Conservation (phyloP, 106 monocot genomes). For the Allium cepa region DNA sequence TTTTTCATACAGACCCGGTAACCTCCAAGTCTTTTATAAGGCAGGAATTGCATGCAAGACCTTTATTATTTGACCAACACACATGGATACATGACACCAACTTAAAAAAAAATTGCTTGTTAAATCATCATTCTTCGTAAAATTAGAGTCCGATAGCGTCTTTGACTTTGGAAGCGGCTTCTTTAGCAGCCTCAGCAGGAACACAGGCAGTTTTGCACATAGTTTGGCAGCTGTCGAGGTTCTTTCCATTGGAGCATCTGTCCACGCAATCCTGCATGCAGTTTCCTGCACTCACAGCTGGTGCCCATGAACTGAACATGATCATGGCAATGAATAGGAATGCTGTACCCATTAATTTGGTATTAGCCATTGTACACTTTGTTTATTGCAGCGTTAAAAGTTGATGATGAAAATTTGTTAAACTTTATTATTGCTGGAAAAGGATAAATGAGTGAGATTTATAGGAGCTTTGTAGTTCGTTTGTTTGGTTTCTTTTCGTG, state of each 20-base stretch:
- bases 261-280: slow-evolving; percentile 3
- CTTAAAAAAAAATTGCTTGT: too few relatives aligned
- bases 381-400: not conserved
- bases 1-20: too few relatives aligned
- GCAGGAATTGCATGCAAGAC: too few relatives aligned
- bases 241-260: slow-evolving; percentile 9
- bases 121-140: not conserved
- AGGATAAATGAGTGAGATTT: not conserved
- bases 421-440: not conserved
- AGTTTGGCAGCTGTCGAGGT: not conserved
- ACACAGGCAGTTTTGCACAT: slow-evolving; percentile 8
- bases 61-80: too few relatives aligned
- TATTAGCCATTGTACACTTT: not conserved
- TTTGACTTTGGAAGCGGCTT: not conserved
- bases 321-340: not conserved
- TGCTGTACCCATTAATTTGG: not conserved
- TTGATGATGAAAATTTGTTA: not conserved
- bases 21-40: too few relatives aligned
- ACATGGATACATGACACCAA: too few relatives aligned
- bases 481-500: not conserved
- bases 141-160: not conserved
- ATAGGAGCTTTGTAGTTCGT: not conserved
- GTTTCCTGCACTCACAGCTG: not conserved
- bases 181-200: slow-evolving; percentile 3
- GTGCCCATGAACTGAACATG: too few relatives aligned